These are phyloP conservation scores for Sporothrix brunneoviolacea DNA, from an alignment of 2,329 filamentous ascomycete genomes.

Conservation along the genomic window DNA sequence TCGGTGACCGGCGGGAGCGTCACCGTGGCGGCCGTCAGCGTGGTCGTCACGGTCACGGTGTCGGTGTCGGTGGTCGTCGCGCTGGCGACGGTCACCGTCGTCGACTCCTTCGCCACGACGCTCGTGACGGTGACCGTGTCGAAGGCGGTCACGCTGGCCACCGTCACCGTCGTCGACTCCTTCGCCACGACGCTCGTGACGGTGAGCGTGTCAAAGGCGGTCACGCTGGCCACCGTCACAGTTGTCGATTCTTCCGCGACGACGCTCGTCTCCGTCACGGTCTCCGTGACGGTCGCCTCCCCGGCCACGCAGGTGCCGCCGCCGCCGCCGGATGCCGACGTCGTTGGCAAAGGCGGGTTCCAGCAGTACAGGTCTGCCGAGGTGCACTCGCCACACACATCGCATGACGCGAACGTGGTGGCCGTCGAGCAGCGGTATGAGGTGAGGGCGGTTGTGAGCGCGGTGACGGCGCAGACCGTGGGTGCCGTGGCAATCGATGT, in stretches of 20 bases:
- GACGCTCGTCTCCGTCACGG: neutral
- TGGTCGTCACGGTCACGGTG: neutral
- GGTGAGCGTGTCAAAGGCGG: too few relatives aligned
- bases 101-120: too few relatives aligned
- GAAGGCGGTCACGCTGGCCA: too few relatives aligned
- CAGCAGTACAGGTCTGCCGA: conserved; percentile 4
- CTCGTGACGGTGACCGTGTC: conserved; percentile 2
- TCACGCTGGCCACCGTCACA: neutral
- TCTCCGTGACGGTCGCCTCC: neutral
- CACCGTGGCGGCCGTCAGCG: neutral
- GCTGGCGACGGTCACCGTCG: too few relatives aligned
- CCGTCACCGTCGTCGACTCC: too few relatives aligned
- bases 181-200: too few relatives aligned
- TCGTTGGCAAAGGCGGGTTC: neutral
- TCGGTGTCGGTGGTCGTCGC: too few relatives aligned
- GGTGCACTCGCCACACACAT: neutral
- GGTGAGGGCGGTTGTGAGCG: neutral
- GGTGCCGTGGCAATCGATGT: neutral
- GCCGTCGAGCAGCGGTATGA: neutral
- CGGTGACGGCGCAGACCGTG: neutral
- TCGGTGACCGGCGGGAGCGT: neutral
- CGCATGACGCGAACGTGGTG: neutral
- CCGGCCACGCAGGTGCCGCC: neutral
- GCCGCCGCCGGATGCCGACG: too few relatives aligned
- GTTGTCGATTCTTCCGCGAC: too few relatives aligned